A percentile compares a stretch with the other conserved stretches of the same genome.
phyloP scores from a whole-genome alignment of 352 stramenopile species.

The Paralagenidium karlingii region DNA sequence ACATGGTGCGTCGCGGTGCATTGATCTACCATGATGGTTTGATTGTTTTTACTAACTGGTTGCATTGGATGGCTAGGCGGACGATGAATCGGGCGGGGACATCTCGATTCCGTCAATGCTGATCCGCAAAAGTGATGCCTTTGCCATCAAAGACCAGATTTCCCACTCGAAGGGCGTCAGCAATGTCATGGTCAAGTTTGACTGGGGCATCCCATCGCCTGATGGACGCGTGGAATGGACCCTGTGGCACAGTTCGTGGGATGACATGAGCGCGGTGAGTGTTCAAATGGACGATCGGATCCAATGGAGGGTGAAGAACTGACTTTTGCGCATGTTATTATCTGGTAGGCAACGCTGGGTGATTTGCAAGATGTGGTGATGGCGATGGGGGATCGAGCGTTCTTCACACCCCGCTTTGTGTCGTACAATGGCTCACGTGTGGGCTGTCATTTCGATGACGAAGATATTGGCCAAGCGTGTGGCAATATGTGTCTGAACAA shows the following conservation, averaged over 20 bases:
- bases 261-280: constrained; percentile 58
- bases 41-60: too few species aligned
- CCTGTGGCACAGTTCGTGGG: constrained; percentile 92
- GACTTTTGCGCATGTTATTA: constrained; percentile 20
- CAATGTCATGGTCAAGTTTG: constrained; percentile 91
- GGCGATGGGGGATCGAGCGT: constrained; percentile 83
- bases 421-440: constrained; percentile 93
- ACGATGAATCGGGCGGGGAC: constrained; percentile 93
- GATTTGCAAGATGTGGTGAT: constrained; percentile 71
- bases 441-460: constrained; percentile 77
- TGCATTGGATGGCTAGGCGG: too few species aligned
- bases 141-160: constrained; percentile 86
- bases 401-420: constrained; percentile 94
- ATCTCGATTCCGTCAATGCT: constrained; percentile 96
- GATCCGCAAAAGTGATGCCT: constrained; percentile 90
- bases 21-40: not conserved
- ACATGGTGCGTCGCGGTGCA: constrained; percentile 30
- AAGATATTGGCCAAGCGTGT: constrained; percentile 60
- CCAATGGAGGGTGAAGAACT: constrained; percentile 11
- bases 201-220: constrained; percentile 89
- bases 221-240: constrained; percentile 95
- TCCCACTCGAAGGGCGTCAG: constrained; percentile 74
- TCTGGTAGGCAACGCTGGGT: too few species aligned
- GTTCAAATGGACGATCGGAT: not conserved
- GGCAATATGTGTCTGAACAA: constrained; percentile 96